Conservation (phyloP, 2,329 filamentous ascomycete genomes). For the Alternaria conjuncta region DNA sequence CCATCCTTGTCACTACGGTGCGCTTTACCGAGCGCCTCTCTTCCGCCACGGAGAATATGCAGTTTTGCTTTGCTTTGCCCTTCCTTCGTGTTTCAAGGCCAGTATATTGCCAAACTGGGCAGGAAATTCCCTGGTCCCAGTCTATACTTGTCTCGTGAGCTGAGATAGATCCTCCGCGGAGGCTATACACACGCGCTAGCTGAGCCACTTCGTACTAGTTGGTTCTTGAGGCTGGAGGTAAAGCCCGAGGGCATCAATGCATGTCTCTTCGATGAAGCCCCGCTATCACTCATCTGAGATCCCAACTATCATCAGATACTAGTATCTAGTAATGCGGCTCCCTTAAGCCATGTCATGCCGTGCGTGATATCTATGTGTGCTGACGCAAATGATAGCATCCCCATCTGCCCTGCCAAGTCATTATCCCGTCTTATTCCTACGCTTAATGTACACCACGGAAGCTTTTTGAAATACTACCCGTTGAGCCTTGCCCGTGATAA, state of each 20-base stretch:
- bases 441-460: constrained; percentile 7
- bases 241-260: neutral
- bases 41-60: neutral
- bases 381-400: neutral
- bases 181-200: neutral
- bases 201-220: neutral
- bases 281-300: neutral
- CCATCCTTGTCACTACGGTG: neutral
- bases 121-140: neutral
- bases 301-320: neutral
- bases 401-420: neutral
- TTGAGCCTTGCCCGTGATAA: neutral
- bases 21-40: neutral
- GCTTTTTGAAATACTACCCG: neutral
- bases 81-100: constrained; percentile 3
- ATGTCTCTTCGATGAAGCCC: neutral
- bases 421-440: neutral
- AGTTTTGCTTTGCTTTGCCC: neutral
- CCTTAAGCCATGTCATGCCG: neutral
- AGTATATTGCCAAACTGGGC: neutral
- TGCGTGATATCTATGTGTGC: constrained; percentile 1
- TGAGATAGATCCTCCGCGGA: neutral
- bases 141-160: neutral
- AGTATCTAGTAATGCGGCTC: neutral
- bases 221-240: neutral